Evolutionary conservation across 140 eudicot genomes (phyloP).

Genomic region (Erigeron philadelphicus): DNA sequence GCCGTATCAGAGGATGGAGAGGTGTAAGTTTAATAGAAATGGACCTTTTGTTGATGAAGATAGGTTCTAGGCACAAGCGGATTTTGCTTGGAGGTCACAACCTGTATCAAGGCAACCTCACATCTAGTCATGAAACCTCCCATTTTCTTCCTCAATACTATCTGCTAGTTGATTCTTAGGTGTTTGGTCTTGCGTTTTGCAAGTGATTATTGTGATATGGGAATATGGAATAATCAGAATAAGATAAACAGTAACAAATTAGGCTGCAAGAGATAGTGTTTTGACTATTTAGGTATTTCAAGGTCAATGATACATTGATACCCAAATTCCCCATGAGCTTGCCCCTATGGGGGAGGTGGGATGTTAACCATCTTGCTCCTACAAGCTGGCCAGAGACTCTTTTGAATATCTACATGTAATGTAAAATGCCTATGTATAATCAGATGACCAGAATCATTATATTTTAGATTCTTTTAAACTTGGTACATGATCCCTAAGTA

Average conservation of each 20-base stretch:
- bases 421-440: neutral
- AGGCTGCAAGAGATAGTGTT: neutral
- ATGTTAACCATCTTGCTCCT: too few relatives aligned
- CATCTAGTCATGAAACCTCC: slow-evolving; percentile 21
- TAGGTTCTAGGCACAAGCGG: slow-evolving; percentile 42
- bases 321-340: too few relatives aligned
- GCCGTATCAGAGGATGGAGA: slow-evolving; percentile 90
- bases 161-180: slow-evolving; percentile 6
- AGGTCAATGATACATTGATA: neutral
- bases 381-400: too few relatives aligned
- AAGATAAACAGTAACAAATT: neutral
- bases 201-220: neutral
- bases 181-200: neutral
- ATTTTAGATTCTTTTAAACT: neutral
- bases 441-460: neutral
- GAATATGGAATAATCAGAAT: neutral
- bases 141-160: neutral
- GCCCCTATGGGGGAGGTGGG: too few relatives aligned
- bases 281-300: neutral
- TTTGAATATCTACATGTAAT: too few relatives aligned
- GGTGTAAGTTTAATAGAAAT: slow-evolving; percentile 79
- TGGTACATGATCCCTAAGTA: neutral
- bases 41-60: slow-evolving; percentile 43
- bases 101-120: slow-evolving; percentile 26
- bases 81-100: slow-evolving; percentile 26